These are phyloP conservation scores for Pleurotus salmoneostramineus DNA, from an alignment of 768 basidiomycete species.

Conservation along the genomic window DNA sequence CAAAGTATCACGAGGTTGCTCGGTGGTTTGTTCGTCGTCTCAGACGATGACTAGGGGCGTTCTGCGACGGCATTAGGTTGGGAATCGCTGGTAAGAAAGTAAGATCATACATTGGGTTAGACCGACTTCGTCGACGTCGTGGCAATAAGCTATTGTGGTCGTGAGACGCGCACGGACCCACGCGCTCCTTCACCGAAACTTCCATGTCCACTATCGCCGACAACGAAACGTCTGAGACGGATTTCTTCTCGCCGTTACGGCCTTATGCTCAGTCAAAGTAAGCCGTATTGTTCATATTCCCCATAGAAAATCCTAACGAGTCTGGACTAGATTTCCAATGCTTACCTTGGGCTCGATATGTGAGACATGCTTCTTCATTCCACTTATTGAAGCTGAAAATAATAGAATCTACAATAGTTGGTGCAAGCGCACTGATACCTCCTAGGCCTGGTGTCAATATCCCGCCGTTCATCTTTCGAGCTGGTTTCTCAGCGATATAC, in stretches of 20 bases:
- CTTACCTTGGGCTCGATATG: background rate
- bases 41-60: no score
- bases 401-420: background rate
- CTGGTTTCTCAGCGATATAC: conserved; percentile 9
- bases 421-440: conserved; percentile 3
- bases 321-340: background rate
- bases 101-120: no score
- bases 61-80: no score
- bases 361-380: background rate
- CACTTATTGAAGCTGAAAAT: background rate
- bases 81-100: no score
- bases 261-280: conserved; percentile 6
- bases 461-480: conserved; percentile 10
- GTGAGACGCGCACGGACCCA: background rate
- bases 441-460: conserved; percentile 3
- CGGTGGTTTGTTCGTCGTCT: no score
- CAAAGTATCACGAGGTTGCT: no score
- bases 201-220: background rate
- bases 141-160: no score
- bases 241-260: background rate
- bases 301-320: background rate
- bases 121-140: no score
- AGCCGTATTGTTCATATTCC: background rate
- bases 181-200: background rate
- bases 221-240: background rate